phyloP scores from a whole-genome alignment of 306 rosid species.

The Notholithocarpus densiflorus region DNA sequence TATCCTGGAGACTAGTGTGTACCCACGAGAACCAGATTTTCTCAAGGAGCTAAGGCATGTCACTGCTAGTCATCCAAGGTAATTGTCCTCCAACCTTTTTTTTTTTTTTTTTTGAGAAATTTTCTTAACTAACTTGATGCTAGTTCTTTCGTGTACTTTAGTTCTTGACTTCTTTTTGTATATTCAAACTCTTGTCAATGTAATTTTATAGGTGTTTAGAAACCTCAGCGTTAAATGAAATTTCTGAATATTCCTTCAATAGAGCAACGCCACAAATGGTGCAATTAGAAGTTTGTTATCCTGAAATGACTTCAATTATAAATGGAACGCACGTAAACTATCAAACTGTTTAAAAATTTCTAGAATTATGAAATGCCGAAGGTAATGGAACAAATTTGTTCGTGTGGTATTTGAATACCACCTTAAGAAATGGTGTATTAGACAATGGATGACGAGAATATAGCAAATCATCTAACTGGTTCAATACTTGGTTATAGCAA shows the following conservation, averaged over 20 bases:
- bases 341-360: neutral
- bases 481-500: neutral
- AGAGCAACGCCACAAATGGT: neutral
- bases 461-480: neutral
- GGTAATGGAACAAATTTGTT: too few species aligned
- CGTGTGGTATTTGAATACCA: too few species aligned
- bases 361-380: too few species aligned
- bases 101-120: too few species aligned
- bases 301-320: neutral
- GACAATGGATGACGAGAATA: too few species aligned
- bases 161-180: too few species aligned
- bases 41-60: constrained; percentile 48
- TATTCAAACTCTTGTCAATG: neutral
- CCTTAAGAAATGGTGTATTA: too few species aligned
- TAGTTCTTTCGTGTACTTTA: too few species aligned
- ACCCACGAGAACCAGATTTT: constrained; percentile 49
- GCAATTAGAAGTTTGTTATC: neutral
- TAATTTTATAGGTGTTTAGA: neutral
- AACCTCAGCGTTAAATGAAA: neutral
- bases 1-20: constrained; percentile 59
- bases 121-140: too few species aligned
- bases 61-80: constrained; percentile 39
- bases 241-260: neutral
- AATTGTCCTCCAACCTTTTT: neutral
- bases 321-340: neutral